Conservation (phyloP, 169 alveolate species). For the Plasmodium chabaudi region DNA sequence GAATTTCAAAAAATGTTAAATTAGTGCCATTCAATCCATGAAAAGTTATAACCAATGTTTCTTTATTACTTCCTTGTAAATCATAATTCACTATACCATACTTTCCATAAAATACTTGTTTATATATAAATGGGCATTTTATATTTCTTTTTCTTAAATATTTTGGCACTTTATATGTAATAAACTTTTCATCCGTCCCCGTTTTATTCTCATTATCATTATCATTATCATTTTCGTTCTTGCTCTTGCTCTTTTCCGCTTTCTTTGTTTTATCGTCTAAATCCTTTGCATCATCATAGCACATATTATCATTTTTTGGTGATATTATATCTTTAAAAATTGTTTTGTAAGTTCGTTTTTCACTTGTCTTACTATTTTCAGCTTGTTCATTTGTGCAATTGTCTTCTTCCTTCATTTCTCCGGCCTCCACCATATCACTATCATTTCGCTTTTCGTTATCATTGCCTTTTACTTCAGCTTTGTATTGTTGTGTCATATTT, state of each 20-base stretch:
- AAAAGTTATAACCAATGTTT: slow-evolving; percentile 81
- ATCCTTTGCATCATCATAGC: not conserved
- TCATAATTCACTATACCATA: slow-evolving; percentile 83
- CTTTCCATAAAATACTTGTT: slow-evolving; percentile 79
- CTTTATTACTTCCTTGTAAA: slow-evolving; percentile 78
- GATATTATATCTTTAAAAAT: slow-evolving; percentile 35
- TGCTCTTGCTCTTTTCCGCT: slow-evolving; percentile 5
- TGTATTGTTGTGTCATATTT: too few species aligned
- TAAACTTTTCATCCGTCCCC: slow-evolving; percentile 19
- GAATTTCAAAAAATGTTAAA: slow-evolving; percentile 81
- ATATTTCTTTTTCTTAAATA: slow-evolving; percentile 79
- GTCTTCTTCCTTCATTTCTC: not conserved
- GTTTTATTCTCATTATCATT: not conserved
- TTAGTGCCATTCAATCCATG: slow-evolving; percentile 87
- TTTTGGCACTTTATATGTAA: slow-evolving; percentile 79
- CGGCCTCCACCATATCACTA: not conserved
- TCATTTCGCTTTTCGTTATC: too few species aligned
- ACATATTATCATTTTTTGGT: slow-evolving; percentile 9
- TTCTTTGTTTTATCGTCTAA: not conserved
- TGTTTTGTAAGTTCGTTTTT: slow-evolving; percentile 6
- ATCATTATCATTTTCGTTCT: not conserved
- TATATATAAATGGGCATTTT: slow-evolving; percentile 83
- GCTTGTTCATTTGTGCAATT: not conserved
- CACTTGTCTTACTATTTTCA: not conserved
- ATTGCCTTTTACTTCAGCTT: too few species aligned